These are phyloP conservation scores for Lepiota venenata DNA, from an alignment of 768 basidiomycete genomes.

Conservation along the genomic window DNA sequence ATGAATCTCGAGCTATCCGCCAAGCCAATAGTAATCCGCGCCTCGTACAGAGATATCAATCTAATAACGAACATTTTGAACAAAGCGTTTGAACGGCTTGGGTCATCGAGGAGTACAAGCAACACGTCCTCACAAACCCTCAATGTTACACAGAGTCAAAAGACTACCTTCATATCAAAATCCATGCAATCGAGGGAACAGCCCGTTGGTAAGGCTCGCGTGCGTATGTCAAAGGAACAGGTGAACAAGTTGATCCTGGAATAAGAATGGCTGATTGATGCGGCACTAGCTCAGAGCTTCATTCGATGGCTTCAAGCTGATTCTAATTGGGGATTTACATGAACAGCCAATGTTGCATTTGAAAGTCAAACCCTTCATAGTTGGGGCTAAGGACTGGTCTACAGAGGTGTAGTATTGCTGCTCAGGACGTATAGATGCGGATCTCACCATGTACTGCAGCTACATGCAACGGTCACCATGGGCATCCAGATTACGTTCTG, in stretches of 20 bases:
- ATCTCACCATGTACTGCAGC: constrained; percentile 35
- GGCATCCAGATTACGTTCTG: constrained; percentile 89
- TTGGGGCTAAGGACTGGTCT: constrained; percentile 92
- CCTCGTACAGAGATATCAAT: constrained; percentile 92
- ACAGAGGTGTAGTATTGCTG: constrained; percentile 56
- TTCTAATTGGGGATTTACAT: constrained; percentile 92
- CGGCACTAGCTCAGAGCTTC: constrained; percentile 68
- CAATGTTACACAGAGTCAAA: constrained; percentile 4
- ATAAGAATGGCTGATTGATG: constrained; percentile 2
- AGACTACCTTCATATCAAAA: constrained; percentile 1
- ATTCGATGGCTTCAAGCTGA: constrained; percentile 88
- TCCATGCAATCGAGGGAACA: constrained; percentile 4
- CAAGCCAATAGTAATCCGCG: constrained; percentile 86
- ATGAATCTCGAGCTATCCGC: constrained; percentile 80
- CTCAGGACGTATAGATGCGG: neutral
- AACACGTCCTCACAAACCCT: neutral
- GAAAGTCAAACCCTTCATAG: constrained; percentile 77
- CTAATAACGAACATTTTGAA: constrained; percentile 86
- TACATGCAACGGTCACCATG: constrained; percentile 80
- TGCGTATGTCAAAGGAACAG: constrained; percentile 74
- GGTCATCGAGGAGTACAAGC: neutral
- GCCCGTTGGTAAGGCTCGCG: constrained; percentile 36
- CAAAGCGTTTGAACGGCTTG: constrained; percentile 70
- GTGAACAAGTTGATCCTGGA: constrained; percentile 33
- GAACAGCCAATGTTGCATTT: constrained; percentile 94